A percentile compares a stretch with the other conserved stretches of the same genome.
phyloP scores from a whole-genome alignment of 2,329 filamentous ascomycete genomes.

The Aphanocladium album region DNA sequence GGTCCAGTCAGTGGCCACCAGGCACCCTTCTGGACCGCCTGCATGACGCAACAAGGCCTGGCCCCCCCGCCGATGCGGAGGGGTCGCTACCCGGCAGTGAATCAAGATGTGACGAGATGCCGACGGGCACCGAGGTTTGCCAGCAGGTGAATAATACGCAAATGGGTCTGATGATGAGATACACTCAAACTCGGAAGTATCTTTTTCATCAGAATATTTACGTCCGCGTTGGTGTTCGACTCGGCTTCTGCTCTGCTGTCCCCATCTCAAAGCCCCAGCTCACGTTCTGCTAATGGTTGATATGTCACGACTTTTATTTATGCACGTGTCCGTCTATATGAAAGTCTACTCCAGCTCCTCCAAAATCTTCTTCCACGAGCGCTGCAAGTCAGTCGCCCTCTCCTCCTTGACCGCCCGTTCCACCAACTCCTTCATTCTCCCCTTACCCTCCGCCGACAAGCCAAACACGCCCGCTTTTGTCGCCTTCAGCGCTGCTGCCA shows the following conservation, averaged over 20 bases:
- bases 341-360: conserved; percentile 22
- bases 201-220: too few species aligned
- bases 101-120: background rate
- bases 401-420: conserved; percentile 34
- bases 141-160: too few species aligned
- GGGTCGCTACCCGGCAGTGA: background rate
- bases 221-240: too few species aligned
- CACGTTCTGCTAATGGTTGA: too few species aligned
- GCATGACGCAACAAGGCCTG: conserved; percentile 10
- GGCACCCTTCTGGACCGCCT: conserved; percentile 10
- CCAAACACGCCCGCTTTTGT: conserved; percentile 41
- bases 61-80: background rate
- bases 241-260: too few species aligned
- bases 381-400: conserved; percentile 42
- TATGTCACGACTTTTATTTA: background rate
- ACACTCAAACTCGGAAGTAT: too few species aligned
- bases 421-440: conserved; percentile 29
- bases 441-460: conserved; percentile 19
- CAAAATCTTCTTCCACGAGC: conserved; percentile 34
- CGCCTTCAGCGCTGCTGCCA: conserved; percentile 37
- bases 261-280: too few species aligned
- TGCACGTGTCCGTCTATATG: background rate
- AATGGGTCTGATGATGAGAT: too few species aligned
- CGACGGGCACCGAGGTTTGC: background rate
- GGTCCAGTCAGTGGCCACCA: background rate